Conservation (phyloP, 345 rosid species). For the Erucastrum elatum region DNA sequence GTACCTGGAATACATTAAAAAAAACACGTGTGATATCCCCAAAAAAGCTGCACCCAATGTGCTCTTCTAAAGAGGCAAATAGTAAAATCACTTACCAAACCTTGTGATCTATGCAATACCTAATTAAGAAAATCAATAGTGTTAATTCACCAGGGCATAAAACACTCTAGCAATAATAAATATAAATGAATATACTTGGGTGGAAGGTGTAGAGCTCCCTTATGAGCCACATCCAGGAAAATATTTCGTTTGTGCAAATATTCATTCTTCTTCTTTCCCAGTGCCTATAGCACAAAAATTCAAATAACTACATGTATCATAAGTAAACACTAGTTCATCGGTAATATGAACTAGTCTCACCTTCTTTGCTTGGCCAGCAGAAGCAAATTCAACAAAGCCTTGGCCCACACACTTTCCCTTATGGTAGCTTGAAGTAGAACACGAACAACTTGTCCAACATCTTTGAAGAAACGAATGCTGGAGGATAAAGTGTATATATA, state of each 20-base stretch:
- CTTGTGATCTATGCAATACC: background rate
- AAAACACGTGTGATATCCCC: background rate
- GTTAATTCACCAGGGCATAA: background rate
- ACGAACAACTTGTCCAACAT: slow-evolving; percentile 4
- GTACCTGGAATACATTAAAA: background rate
- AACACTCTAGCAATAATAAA: background rate
- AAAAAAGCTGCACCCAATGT: background rate
- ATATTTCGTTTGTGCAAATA: background rate
- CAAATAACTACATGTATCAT: background rate
- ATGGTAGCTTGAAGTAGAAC: background rate
- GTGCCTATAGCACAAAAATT: background rate
- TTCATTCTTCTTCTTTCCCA: background rate
- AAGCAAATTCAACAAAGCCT: background rate
- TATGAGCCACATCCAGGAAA: background rate
- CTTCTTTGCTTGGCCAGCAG: background rate
- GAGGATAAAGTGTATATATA: background rate
- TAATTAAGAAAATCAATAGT: background rate
- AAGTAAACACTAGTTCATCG: background rate
- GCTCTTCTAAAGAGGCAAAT: background rate
- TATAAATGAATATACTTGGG: background rate
- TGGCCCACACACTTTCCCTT: too few relatives aligned
- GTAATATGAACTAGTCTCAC: background rate
- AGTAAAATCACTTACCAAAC: background rate
- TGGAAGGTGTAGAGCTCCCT: background rate
- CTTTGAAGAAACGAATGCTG: background rate